Base-by-base conservation (phyloP, 2,329 filamentous ascomycete genomes). In the Scedosporium aurantiacum region DNA sequence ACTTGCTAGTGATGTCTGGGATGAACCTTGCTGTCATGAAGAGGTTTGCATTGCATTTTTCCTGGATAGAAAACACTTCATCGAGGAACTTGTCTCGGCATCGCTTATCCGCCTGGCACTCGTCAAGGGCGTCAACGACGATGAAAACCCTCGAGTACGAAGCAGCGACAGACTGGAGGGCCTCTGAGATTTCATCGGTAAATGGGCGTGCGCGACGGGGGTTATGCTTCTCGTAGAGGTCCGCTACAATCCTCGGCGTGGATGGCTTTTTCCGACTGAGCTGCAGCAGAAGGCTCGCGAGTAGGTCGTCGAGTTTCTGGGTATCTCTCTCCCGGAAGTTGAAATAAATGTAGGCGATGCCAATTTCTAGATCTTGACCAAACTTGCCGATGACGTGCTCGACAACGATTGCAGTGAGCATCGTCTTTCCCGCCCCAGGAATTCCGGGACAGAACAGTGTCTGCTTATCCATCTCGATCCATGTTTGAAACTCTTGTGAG, bases 381-480 rank as follows among this genome's bases (percentile, higher is more conserved):
- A 71, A 71, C 3, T 40, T 56, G 2, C 47, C 61, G 1, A 23
- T 8, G 0, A 68, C 12, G 1, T 70, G 23, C 0, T 68, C 63
- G 2, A 67, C 16, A 0, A 69, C 60, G 3, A 67, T 62, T 0
- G 68, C 65, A 1, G 64, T 62, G 18, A 69, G 41, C 1, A 69
- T 63, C 0, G 67, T 68, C 47, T 82, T 82, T 3, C 78, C 78
- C 0, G 60, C 61, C 1, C 64, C 65, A 1, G 65, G 64, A 18
- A 66, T 66, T 1, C 75, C 74, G 3, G 68, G 70, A 63, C 73
- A 79, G 62, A 76, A 76, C 0, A 80, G 58, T 0, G 67, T 74
- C 23, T 68, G 60, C 1, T 64, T 66, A 1, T 61, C 43, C 0
- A 56, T 47, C 1, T 61, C 47, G 0, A 69, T 0, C 74, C 72